Evolutionary conservation across 129 eudicot species (phyloP), one percentile per base, ranked within the genome.

Genomic region (Pulicaria dysenterica): DNA sequence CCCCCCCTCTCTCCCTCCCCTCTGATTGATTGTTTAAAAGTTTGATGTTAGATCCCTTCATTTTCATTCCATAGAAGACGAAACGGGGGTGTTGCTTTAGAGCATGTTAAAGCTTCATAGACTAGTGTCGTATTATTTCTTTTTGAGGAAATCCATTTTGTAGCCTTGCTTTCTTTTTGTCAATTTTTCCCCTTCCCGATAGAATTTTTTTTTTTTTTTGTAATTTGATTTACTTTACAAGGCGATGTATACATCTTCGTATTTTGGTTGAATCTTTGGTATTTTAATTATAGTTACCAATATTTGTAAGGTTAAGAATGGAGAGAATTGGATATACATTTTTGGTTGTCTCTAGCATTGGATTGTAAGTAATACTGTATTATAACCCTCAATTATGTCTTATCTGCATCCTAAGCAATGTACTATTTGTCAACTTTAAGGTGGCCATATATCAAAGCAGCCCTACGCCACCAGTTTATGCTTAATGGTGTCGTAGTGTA

Each of bases 171-270:
- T 69, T 51, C 45, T 39, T 69, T 42, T 43, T 7, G 54, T 12
- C 40, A n/a, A 3, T 44, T 73, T 73, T 60, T 60, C 70, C 70
- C 59, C 64, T 50, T 63, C 31, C 31, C 31, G 14, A 38, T 61
- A 73, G 78, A 49, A 24, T 24, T 48, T 73, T 47, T 73, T 70
- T 63, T 0, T 24, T 48, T 73, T 47, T 73, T 70, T 63, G 53
- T 59, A 38, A 37, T 73, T 62, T 62, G 70, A 49, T 73, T 62
- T 59, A 50, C 61, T 49, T 73, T 72, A 45, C 41, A 54, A 54
- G 53, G 78, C 62, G 71, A 41, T 73, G 78, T 63, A 63, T 50
- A 73, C 60, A 10, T 15, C 38, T 4, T 14, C 12, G 45, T 62
- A 41, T 49, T 63, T 63, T 71, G 63, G 71, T 73, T 63, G 55